Evolutionary conservation across 208 protist species (phyloP).

Genomic region (Trypanosoma avium): DNA sequence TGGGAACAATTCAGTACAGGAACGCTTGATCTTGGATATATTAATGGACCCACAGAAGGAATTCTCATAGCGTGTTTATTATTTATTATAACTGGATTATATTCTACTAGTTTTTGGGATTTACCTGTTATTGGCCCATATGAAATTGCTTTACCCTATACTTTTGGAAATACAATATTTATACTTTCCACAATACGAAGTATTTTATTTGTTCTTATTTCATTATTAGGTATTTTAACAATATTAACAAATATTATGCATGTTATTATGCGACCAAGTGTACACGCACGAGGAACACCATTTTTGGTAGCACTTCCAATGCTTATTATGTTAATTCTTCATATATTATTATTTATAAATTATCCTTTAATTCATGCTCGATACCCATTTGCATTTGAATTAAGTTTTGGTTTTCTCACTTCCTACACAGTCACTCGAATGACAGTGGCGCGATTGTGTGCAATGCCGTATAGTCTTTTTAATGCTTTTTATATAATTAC

Average conservation of each 20-base stretch:
- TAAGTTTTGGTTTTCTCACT: slow-evolving; percentile 73
- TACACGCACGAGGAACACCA: slow-evolving; percentile 29
- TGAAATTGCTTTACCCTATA: slow-evolving; percentile 22
- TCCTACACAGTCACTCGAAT: slow-evolving; percentile 76
- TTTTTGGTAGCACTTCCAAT: slow-evolving; percentile 49
- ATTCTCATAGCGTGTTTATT: slow-evolving; percentile 64
- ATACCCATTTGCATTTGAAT: slow-evolving; percentile 73
- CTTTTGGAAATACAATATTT: slow-evolving; percentile 13
- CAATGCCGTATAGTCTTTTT: slow-evolving; percentile 65
- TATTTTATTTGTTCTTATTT: slow-evolving; percentile 46
- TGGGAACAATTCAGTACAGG: slow-evolving; percentile 92
- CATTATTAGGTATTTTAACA: slow-evolving; percentile 40
- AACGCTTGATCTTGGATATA: slow-evolving; percentile 86
- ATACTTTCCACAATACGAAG: slow-evolving; percentile 46
- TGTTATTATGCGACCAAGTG: slow-evolving; percentile 24
- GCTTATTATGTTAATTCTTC: slow-evolving; percentile 37
- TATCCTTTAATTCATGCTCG: slow-evolving; percentile 44
- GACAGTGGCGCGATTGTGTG: slow-evolving; percentile 74
- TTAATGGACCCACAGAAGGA: slow-evolving; percentile 90
- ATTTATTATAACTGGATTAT: slow-evolving; percentile 57
- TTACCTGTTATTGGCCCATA: slow-evolving; percentile 38
- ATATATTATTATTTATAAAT: slow-evolving; percentile 42
- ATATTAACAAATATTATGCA: slow-evolving; percentile 61
- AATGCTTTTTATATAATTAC: slow-evolving; percentile 46
- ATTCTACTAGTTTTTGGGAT: slow-evolving; percentile 51